A percentile compares a stretch with the other conserved stretches of the same genome.
These are phyloP conservation scores for Suhomyces sp. DNA, from an alignment of 805 yeast species.

Conservation along the genomic window DNA sequence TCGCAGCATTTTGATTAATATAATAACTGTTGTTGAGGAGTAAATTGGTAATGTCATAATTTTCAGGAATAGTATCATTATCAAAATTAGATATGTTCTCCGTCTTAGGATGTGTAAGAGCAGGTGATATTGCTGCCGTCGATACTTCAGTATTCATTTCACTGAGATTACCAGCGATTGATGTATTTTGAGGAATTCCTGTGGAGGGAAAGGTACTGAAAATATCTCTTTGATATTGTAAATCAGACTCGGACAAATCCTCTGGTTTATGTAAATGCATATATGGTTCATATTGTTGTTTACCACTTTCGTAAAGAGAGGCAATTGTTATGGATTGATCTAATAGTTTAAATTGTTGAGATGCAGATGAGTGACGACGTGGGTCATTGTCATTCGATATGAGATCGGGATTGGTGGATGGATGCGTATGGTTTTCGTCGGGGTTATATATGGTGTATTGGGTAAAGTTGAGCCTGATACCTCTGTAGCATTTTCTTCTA, in stretches of 20 bases:
- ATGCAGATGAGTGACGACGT: neutral
- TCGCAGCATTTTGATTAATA: slow-evolving; percentile 1
- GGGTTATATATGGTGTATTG: slow-evolving; percentile 42
- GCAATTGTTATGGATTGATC: slow-evolving; percentile 47
- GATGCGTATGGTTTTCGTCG: slow-evolving; percentile 8
- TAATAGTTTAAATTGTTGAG: slow-evolving; percentile 21
- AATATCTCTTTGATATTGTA: slow-evolving; percentile 25
- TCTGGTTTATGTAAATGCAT: slow-evolving; percentile 28
- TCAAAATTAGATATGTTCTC: slow-evolving; percentile 5
- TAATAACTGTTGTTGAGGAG: slow-evolving; percentile 21
- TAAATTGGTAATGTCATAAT: slow-evolving; percentile 25
- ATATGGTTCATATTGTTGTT: slow-evolving; percentile 30
- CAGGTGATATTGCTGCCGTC: slow-evolving; percentile 1
- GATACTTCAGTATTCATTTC: slow-evolving; percentile 1
- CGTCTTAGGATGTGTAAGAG: neutral
- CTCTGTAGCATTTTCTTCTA: slow-evolving; percentile 47
- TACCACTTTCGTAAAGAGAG: slow-evolving; percentile 37
- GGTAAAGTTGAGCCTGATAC: slow-evolving; percentile 46
- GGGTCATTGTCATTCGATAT: slow-evolving; percentile 8
- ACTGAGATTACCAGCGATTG: neutral
- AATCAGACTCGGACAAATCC: slow-evolving; percentile 35
- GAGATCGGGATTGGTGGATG: neutral
- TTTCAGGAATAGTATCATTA: slow-evolving; percentile 19
- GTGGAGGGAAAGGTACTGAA: slow-evolving; percentile 12
- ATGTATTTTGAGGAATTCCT: slow-evolving; percentile 3